Conservation (phyloP, 106 monocot species). For the Dactylorhiza incarnata region DNA sequence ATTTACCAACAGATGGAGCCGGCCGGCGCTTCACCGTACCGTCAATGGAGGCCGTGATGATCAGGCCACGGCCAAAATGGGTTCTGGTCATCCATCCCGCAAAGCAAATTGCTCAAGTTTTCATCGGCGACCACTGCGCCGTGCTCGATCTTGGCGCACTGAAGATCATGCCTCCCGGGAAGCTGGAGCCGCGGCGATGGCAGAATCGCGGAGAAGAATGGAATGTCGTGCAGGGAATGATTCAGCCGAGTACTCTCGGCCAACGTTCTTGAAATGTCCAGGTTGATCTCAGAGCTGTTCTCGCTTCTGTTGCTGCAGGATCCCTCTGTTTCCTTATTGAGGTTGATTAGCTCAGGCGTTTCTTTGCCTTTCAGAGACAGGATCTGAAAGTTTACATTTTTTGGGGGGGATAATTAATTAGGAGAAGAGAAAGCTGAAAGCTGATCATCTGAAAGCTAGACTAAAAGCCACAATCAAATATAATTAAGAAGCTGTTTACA, state of each 20-base stretch:
- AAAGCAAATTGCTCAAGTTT: constrained; percentile 6
- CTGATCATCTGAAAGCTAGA: no score
- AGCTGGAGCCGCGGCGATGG: not conserved
- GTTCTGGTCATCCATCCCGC: constrained; percentile 5
- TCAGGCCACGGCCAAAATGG: constrained; percentile 2
- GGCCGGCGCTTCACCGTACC: not conserved
- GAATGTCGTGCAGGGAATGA: not conserved
- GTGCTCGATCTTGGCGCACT: not conserved
- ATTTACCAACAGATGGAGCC: no score
- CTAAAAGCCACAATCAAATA: no score
- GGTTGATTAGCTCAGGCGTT: constrained; percentile 41
- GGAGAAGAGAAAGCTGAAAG: no score
- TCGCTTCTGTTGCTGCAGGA: constrained; percentile 88
- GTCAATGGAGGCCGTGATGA: constrained; percentile 1
- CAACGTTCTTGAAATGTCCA: constrained; percentile 14
- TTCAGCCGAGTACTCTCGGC: not conserved
- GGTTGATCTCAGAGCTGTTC: constrained; percentile 46
- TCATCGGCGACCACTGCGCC: constrained; percentile 1
- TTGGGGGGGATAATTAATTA: no score
- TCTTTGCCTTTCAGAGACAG: constrained; percentile 67
- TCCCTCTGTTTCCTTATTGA: constrained; percentile 87
- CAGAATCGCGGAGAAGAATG: no score
- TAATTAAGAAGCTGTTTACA: no score
- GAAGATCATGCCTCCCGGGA: not conserved
- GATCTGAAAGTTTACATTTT: constrained; percentile 16